Evolutionary conservation across 2,329 filamentous ascomycete species (phyloP).

Genomic region (Aciculosporium take): DNA sequence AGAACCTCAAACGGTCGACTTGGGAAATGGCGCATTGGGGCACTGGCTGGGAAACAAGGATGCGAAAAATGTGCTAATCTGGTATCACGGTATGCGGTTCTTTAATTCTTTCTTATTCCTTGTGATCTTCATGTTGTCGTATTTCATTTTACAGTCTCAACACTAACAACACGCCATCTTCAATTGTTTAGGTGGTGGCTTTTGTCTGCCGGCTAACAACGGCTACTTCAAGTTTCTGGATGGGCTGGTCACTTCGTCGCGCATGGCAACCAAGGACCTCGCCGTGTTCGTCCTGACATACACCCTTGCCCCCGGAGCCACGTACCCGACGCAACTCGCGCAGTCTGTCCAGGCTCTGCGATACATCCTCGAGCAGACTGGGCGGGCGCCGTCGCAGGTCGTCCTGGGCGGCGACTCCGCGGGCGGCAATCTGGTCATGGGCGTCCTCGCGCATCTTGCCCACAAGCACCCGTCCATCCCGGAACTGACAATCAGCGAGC

Average conservation of each 20-base stretch:
- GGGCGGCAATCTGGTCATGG: slow-evolving; percentile 11
- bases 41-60: slow-evolving; percentile 12
- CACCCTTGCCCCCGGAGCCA: slow-evolving; percentile 10
- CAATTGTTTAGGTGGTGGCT: slow-evolving; percentile 9
- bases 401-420: slow-evolving; percentile 13
- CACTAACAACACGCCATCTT: neutral
- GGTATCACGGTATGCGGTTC: slow-evolving; percentile 11
- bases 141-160: neutral
- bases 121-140: too few relatives aligned
- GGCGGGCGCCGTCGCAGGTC: slow-evolving; percentile 7
- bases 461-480: slow-evolving; percentile 10
- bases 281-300: slow-evolving; percentile 11
- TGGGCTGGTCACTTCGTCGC: slow-evolving; percentile 7
- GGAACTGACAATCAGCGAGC: slow-evolving; percentile 7
- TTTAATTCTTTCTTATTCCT: neutral
- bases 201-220: slow-evolving; percentile 10
- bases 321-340: slow-evolving; percentile 11
- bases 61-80: slow-evolving; percentile 11
- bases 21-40: slow-evolving; percentile 9
- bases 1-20: slow-evolving; percentile 9
- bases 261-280: slow-evolving; percentile 7
- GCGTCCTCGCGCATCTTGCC: slow-evolving; percentile 11
- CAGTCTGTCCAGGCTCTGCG: slow-evolving; percentile 11
- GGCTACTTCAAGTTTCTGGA: slow-evolving; percentile 11
- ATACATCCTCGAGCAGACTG: slow-evolving; percentile 7